Conservation (phyloP, 352 stramenopile genomes). For the Phytophthora kernoviae region DNA sequence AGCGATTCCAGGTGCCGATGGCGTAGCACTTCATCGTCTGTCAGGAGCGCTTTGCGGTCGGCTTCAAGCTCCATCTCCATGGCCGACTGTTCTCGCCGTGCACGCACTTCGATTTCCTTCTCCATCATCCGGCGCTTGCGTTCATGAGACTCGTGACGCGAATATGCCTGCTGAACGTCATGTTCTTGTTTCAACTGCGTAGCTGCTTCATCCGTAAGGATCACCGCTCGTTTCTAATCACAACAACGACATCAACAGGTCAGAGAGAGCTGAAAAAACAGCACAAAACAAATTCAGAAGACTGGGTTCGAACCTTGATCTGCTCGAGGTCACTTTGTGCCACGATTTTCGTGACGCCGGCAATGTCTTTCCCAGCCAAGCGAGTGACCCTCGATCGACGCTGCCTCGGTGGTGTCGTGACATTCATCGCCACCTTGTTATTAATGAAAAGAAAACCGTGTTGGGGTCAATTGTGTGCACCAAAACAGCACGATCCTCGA, state of each 20-base stretch:
- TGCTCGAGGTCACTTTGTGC: conserved; percentile 40
- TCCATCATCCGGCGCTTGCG: conserved; percentile 80
- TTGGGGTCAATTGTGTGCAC: not conserved
- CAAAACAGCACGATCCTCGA: not conserved
- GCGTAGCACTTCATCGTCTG: conserved; percentile 59
- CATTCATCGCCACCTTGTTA: conserved; percentile 16
- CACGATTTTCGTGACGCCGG: conserved; percentile 46
- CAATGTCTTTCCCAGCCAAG: conserved; percentile 64
- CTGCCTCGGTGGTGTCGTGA: conserved; percentile 24
- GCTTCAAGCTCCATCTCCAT: conserved; percentile 77
- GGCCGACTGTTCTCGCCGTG: conserved; percentile 65
- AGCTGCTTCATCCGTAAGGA: conserved; percentile 57
- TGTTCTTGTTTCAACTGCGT: conserved; percentile 44
- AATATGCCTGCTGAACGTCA: conserved; percentile 43
- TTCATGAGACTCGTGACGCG: conserved; percentile 64
- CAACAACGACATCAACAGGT: not conserved
- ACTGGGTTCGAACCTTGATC: conserved; percentile 42
- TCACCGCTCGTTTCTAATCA: conserved; percentile 51
- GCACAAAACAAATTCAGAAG: no score
- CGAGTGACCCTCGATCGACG: conserved; percentile 48
- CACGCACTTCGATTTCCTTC: conserved; percentile 73
- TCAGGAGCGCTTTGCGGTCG: conserved; percentile 67
- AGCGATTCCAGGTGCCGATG: conserved; percentile 70
- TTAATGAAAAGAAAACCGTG: not conserved
- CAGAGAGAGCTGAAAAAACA: not conserved